A percentile compares a stretch with the other conserved stretches of the same genome.
Evolutionary conservation across 1,139 yeast genomes (phyloP).

Genomic region (Magnusiomyces ingens): DNA sequence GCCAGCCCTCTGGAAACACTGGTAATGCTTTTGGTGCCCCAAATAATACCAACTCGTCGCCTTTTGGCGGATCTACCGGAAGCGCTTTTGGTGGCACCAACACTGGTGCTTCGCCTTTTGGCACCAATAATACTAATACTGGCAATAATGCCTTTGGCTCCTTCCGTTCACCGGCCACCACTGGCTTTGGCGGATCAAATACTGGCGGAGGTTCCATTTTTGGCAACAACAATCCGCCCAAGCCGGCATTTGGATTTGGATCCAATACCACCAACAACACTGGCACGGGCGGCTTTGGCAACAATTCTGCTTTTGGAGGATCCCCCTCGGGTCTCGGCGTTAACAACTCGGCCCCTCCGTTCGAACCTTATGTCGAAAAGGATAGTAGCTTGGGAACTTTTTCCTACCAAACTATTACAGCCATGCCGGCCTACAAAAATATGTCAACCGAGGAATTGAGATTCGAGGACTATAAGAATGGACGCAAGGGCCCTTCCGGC

Average conservation of each 20-base stretch:
- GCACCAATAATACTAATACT: conserved; percentile 7
- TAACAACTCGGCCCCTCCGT: conserved; percentile 16
- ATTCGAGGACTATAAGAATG: conserved; percentile 76
- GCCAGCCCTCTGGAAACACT: conserved; percentile 37
- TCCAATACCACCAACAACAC: conserved; percentile 21
- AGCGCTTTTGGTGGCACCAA: conserved; percentile 12
- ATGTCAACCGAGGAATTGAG: conserved; percentile 85
- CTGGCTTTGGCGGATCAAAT: conserved; percentile 28
- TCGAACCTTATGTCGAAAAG: conserved; percentile 70
- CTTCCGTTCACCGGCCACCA: conserved; percentile 10
- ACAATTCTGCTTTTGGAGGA: conserved; percentile 25
- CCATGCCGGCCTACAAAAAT: conserved; percentile 86
- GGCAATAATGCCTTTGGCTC: conserved; percentile 7
- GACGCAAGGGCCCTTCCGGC: conserved; percentile 52
- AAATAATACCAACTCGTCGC: conserved; percentile 21
- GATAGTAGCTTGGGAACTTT: conserved; percentile 48
- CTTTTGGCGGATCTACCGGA: conserved; percentile 26
- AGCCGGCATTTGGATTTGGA: conserved; percentile 24
- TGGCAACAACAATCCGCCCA: conserved; percentile 20
- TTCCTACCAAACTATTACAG: conserved; percentile 64
- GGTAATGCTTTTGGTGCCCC: conserved; percentile 12
- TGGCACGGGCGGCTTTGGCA: conserved; percentile 30
- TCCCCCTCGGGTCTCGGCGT: conserved; percentile 14
- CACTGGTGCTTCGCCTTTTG: conserved; percentile 7
- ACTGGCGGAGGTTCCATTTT: conserved; percentile 27